Evolutionary conservation across 441 rosid species (phyloP).

Genomic region (Erodium texanum): DNA sequence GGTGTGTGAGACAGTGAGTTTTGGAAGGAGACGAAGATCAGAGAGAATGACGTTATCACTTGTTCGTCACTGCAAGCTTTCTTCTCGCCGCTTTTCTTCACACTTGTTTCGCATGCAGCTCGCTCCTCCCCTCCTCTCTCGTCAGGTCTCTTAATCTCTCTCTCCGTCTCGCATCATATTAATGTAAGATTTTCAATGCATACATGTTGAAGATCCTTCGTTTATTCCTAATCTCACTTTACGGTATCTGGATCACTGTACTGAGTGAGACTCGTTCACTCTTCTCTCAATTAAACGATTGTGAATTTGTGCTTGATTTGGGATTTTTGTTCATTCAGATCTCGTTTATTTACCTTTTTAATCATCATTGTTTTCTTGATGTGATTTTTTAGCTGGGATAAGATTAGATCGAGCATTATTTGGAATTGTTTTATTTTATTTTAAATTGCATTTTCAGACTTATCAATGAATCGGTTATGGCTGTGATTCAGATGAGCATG

Average conservation of each 20-base stretch:
- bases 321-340: background rate
- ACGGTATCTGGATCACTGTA: background rate
- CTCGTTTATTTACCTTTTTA: background rate
- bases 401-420: background rate
- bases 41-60: conserved; percentile 1
- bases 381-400: background rate
- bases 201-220: background rate
- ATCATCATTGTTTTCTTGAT: background rate
- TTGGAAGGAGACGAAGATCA: background rate
- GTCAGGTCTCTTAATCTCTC: conserved; percentile 28
- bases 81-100: conserved; percentile 16
- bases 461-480: background rate
- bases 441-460: background rate
- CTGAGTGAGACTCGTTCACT: background rate
- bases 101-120: conserved; percentile 26
- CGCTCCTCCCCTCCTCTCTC: conserved; percentile 29
- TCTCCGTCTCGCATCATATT: background rate
- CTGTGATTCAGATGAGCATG: conserved; percentile 43
- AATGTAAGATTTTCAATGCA: background rate
- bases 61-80: conserved; percentile 22
- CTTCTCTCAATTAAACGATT: background rate
- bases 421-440: background rate
- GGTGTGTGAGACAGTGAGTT: background rate
- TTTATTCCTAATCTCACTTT: background rate
- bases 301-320: background rate